Base-by-base conservation (phyloP, 2,329 filamentous ascomycete species). In the Trichophaea hybrida region DNA sequence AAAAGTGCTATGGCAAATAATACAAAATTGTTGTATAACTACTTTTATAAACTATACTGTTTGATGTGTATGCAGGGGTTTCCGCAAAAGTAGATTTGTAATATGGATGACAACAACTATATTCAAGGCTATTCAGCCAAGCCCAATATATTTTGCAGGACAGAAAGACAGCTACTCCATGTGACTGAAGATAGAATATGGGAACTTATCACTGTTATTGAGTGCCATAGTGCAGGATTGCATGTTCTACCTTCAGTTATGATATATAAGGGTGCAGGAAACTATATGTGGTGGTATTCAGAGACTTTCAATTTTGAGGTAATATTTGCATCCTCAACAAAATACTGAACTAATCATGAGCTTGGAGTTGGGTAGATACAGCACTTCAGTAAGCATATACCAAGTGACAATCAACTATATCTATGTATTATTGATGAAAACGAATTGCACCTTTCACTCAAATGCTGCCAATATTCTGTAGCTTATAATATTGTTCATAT, bases 341-440 rank as follows among this genome's bases (percentile, higher is more conserved):
- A 61, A 13, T 6, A 61, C 3, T 64, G n/a, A n/a, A n/a, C n/a
- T n/a, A n/a, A n/a, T n/a, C n/a, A n/a, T n/a, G n/a, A n/a, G n/a
- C n/a, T n/a, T 4, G 35, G 24, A 32, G 1, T 64, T 10, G 53
- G 12, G n/a, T 62, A 52, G 59, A 31, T 40, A 7, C 7, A 62
- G 10, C 57, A 64, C 17, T 64, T 65, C 51, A 7, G 61, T 54
- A 24, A 13, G 12, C 17, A 44, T 24, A 61, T 53, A 1, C 37
- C 7, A 33, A 52, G n/a, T 33, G 56, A 13, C 59, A 43, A 48
- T 17, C 13, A 12, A 38, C 58, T 55, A 8, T 37, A 52, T 6
- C 48, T 67, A 13, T 48, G 66, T 6, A 46, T 63, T 35, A 17
- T 63, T 10, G 59, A 67, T 52, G 60, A 62, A 7, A 48, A 66